Evolutionary conservation across 2,329 filamentous ascomycete genomes (phyloP), one percentile per base, ranked within the genome.

Genomic region (Colletotrichum sp.): DNA sequence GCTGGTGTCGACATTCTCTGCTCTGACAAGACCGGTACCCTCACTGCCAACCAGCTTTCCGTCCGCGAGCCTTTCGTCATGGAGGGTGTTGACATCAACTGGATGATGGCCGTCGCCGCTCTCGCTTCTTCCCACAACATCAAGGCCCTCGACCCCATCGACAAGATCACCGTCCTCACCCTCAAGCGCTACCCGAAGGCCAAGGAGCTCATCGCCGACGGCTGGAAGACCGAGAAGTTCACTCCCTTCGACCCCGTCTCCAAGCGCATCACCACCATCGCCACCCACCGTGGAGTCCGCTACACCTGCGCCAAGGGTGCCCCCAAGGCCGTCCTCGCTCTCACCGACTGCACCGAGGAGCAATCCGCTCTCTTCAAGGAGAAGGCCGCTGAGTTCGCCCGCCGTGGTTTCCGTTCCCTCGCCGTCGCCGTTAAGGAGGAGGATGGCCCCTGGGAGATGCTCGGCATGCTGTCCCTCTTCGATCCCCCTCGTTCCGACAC

Each of bases 71-170:
- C 94, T 24, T 95, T 93, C 85, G 93, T 95, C 75, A 91, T 93
- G 76, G 93, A 95, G 84, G 94, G 93, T 80, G 91, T 94, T 82
- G 93, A 95, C 85, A 91, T 95, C 84, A 94, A 95, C 88, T 95
- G 93, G 93, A 95, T 95, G 93, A 95, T 95, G 93, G 93, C 93
- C 78, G 93, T 94, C 76, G 93, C 94, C 76, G 93, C 93, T 76
- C 90, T 95, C 71, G 94, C 93, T 73, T 95, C 93, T 68, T 95
- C 93, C 77, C 93, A 95, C 88, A 95, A 95, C 87, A 89, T 94
- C 86, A 94, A 94, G 87, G 94, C 93, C 77, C 90, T 95, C 77
- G 94, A 95, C 83, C 93, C 93, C 76, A 95, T 95, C 81, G 93
- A 95, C 87, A 95, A 95, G 87, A 92, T 95, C 80, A 95, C 93